phyloP scores from a whole-genome alignment of 2,329 filamentous ascomycete species.

The Botrytis elliptica region DNA sequence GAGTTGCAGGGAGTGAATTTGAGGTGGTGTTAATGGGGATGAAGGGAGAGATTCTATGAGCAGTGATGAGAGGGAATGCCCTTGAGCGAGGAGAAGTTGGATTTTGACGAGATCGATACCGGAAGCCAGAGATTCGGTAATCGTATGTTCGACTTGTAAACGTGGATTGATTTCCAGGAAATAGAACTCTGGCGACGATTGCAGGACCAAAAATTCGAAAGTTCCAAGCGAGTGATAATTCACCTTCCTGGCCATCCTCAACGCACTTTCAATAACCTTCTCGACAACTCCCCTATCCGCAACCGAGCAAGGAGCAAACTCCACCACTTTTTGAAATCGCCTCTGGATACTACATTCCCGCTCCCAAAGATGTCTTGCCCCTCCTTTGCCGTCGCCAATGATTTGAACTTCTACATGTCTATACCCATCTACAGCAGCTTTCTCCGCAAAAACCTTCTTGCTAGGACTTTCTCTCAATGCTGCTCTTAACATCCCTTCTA shows the following conservation, averaged over 20 bases:
- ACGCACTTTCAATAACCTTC: slow-evolving; percentile 46
- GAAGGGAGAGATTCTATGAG: slow-evolving; percentile 37
- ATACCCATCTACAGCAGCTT: slow-evolving; percentile 58
- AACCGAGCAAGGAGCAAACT: slow-evolving; percentile 66
- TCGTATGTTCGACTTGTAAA: slow-evolving; percentile 38
- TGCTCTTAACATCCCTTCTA: slow-evolving; percentile 52
- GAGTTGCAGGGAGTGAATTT: slow-evolving; percentile 45
- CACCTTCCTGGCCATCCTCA: slow-evolving; percentile 53
- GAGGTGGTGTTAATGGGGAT: slow-evolving; percentile 38
- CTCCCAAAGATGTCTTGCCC: slow-evolving; percentile 45
- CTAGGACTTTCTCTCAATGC: slow-evolving; percentile 63
- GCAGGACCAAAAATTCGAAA: slow-evolving; percentile 62
- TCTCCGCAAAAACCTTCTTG: slow-evolving; percentile 56
- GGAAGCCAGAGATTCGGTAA: slow-evolving; percentile 42
- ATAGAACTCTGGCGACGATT: slow-evolving; percentile 45
- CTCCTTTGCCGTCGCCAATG: slow-evolving; percentile 51
- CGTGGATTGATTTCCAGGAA: slow-evolving; percentile 38
- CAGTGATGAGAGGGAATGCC: slow-evolving; percentile 37
- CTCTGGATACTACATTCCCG: slow-evolving; percentile 53
- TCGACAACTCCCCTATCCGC: slow-evolving; percentile 45
- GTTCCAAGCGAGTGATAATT: slow-evolving; percentile 60
- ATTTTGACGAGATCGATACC: slow-evolving; percentile 39
- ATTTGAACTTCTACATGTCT: slow-evolving; percentile 53
- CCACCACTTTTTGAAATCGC: slow-evolving; percentile 52
- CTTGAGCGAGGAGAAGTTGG: slow-evolving; percentile 42